phyloP scores from a whole-genome alignment of 441 rosid genomes.

The Cnidoscolus chayamansa region DNA sequence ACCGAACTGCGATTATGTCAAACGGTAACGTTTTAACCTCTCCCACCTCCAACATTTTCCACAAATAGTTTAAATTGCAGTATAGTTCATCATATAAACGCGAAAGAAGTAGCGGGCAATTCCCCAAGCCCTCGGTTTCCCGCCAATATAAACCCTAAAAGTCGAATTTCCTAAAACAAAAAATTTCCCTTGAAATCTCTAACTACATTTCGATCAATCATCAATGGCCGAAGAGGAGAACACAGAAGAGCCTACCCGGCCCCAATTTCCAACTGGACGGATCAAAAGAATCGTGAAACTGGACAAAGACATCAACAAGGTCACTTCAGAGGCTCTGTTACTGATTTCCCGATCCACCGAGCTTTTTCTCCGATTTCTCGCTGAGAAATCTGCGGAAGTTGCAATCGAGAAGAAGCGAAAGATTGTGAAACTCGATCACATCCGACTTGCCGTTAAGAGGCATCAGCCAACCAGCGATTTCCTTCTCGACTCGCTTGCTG shows the following conservation, averaged over 20 bases:
- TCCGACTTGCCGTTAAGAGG: constrained; percentile 64
- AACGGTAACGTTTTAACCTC: no score
- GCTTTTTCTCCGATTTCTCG: constrained; percentile 63
- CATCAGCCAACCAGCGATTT: constrained; percentile 84
- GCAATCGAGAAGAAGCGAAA: constrained; percentile 70
- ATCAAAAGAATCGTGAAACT: constrained; percentile 77
- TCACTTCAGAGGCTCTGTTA: constrained; percentile 68
- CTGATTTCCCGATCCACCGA: constrained; percentile 53
- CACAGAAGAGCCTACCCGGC: constrained; percentile 27
- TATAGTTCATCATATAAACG: no score
- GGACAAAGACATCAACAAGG: constrained; percentile 75
- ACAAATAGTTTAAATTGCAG: no score
- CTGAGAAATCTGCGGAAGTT: constrained; percentile 59
- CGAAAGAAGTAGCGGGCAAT: no score
- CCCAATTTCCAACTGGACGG: constrained; percentile 62
- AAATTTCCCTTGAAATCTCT: no score
- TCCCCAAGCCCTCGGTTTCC: background rate
- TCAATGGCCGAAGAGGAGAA: constrained; percentile 64
- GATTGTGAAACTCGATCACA: constrained; percentile 60
- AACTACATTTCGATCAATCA: background rate
- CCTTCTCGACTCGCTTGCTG: constrained; percentile 81
- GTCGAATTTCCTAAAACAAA: background rate
- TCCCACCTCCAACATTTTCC: no score
- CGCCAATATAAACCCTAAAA: constrained; percentile 4
- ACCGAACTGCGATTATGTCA: no score